Evolutionary conservation across 116 monocot genomes (phyloP).

Genomic region (Trichopus zeylanicus): DNA sequence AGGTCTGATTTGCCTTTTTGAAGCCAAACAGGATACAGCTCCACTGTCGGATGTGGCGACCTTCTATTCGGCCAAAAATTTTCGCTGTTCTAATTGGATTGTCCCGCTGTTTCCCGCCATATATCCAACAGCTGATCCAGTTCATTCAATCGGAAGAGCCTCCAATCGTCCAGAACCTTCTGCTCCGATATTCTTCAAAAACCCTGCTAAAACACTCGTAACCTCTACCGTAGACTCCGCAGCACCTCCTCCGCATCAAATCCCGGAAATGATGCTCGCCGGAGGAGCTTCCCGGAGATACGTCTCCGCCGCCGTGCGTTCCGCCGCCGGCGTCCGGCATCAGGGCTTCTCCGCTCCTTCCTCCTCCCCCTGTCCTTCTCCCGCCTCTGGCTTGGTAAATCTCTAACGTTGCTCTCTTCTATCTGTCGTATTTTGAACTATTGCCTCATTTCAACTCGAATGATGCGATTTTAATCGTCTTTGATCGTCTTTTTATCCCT

Average conservation of each 20-base stretch:
- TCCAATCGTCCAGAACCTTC: too few relatives aligned
- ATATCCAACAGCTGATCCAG: too few relatives aligned
- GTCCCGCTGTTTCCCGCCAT: too few relatives aligned
- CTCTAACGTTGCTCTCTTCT: not conserved
- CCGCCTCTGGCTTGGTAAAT: not conserved
- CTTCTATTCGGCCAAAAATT: too few relatives aligned
- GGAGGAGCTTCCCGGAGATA: slow-evolving; percentile 8
- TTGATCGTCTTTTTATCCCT: not conserved
- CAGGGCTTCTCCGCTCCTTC: not conserved
- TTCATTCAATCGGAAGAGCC: too few relatives aligned
- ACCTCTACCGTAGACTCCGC: not conserved
- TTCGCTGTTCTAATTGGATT: too few relatives aligned
- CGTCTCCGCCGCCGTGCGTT: slow-evolving; percentile 7
- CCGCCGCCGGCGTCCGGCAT: not conserved
- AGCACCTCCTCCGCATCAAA: not conserved
- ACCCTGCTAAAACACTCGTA: slow-evolving; percentile 11
- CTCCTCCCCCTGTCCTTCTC: not conserved
- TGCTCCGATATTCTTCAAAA: not conserved
- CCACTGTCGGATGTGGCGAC: too few relatives aligned
- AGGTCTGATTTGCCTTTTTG: too few relatives aligned
- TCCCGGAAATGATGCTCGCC: not conserved
- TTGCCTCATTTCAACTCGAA: not conserved
- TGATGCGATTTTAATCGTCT: not conserved
- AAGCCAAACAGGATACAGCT: too few relatives aligned
- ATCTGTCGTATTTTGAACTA: not conserved